Base-by-base conservation (phyloP, 768 basidiomycete species). In the Trametopsis cervina region DNA sequence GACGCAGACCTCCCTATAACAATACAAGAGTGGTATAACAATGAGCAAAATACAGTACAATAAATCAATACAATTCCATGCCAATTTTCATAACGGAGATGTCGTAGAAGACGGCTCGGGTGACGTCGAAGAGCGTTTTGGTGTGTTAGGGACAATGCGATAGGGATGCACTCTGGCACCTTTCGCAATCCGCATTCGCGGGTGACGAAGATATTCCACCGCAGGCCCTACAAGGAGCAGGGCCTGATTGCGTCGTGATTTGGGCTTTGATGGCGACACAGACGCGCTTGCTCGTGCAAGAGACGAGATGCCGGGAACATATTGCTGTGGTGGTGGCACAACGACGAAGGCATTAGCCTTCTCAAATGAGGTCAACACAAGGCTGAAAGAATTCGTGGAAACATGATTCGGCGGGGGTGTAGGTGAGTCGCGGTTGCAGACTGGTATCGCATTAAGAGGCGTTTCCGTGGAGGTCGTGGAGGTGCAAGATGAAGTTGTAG, bases 111-210 rank as follows among this genome's bases (percentile, higher is more conserved):
- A 33, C 15, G 29, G 29, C 29, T 33, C 29, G 15, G 29, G 29
- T 11, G 41, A 43, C 24, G 41, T 7, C 3, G 47, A 49, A 10
- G 29, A 6, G 18, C 47, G 26, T 23, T 27, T 26, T 27, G n/a
- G 11, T 4, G 51, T 11, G 41, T 49, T 51, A 43, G 57, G 46
- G n/a, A 66, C 61, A 26, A 79, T 64, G 52, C 74, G 73, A 60
- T 82, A 85, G 2, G 82, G 81, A 51, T 78, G 75, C 6, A 83
- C 53, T 18, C 76, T 69, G 7, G 73, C 68, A 29, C 76, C 75
- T 51, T 70, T 70, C 12, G 69, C 64, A 22, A 78, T 51, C 15
- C 61, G 69, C 7, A 65, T 60, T 26, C 66, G 61, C 1, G 71
- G 66, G 10, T 70, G 64, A 45, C 79, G 76, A 40, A 81, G 62